Evolutionary conservation across 768 basidiomycete genomes (phyloP).

Genomic region (Suillus tomentosus): DNA sequence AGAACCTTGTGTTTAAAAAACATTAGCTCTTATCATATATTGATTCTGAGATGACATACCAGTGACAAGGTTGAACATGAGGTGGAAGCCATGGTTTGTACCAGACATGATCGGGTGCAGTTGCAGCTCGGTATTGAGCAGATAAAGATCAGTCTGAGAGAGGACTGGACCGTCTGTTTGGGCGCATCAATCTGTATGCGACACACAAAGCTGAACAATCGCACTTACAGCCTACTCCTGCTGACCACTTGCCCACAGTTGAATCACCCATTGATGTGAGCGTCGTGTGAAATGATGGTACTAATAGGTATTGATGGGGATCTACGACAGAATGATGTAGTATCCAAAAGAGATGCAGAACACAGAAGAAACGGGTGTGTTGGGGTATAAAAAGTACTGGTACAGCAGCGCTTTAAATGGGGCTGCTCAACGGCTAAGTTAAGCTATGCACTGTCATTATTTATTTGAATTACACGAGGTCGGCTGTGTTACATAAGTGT

Average conservation of each 20-base stretch:
- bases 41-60: slow-evolving; percentile 41
- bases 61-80: slow-evolving; percentile 70
- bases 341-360: background rate
- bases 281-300: slow-evolving; percentile 1
- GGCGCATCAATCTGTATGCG: slow-evolving; percentile 42
- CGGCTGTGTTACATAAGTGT: slow-evolving; percentile 23
- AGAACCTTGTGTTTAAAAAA: slow-evolving; percentile 41
- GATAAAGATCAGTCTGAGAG: slow-evolving; percentile 78
- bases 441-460: background rate
- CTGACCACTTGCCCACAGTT: slow-evolving; percentile 36
- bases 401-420: slow-evolving; percentile 1
- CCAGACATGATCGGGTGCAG: slow-evolving; percentile 73
- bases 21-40: background rate
- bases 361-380: background rate
- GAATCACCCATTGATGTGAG: slow-evolving; percentile 29
- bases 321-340: background rate
- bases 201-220: slow-evolving; percentile 1
- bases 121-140: slow-evolving; percentile 68
- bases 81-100: slow-evolving; percentile 50
- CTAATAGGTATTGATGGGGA: slow-evolving; percentile 1
- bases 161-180: slow-evolving; percentile 60
- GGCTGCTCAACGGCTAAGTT: background rate
- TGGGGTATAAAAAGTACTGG: background rate
- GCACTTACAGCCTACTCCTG: slow-evolving; percentile 38
- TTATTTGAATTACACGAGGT: slow-evolving; percentile 11